phyloP scores from a whole-genome alignment of 164 flowering plant species.

The Umbellularia californica region DNA sequence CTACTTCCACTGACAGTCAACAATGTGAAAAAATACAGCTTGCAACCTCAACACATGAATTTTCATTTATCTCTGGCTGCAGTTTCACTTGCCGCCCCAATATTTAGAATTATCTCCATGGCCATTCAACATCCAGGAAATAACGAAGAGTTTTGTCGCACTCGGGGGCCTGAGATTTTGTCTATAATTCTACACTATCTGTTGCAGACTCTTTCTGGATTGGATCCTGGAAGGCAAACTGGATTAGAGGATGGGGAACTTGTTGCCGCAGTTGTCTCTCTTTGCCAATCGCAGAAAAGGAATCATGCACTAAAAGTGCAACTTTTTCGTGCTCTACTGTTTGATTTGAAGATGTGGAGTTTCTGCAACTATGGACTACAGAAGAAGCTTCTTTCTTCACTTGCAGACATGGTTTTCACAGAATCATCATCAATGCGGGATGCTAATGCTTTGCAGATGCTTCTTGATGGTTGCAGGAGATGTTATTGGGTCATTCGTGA shows the following conservation, averaged over 20 bases:
- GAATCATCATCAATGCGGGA: conserved; percentile 91
- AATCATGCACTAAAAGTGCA: conserved; percentile 83
- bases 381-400: conserved; percentile 93
- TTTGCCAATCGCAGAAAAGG: conserved; percentile 82
- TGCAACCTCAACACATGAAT: conserved; percentile 64
- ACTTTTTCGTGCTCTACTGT: conserved; percentile 70
- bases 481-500: conserved; percentile 94
- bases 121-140: conserved; percentile 85
- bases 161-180: conserved; percentile 82
- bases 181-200: conserved; percentile 74
- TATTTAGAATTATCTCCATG: conserved; percentile 75
- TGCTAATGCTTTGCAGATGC: conserved; percentile 97
- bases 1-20: conserved; percentile 81
- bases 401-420: conserved; percentile 99
- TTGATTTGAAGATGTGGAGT: conserved; percentile 95
- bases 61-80: conserved; percentile 53
- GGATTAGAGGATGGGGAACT: conserved; percentile 91
- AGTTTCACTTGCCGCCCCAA: conserved; percentile 71
- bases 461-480: conserved; percentile 95
- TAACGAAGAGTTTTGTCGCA: conserved; percentile 78
- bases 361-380: conserved; percentile 92
- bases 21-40: conserved; percentile 55
- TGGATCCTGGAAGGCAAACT: conserved; percentile 47
- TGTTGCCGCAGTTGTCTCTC: conserved; percentile 81
- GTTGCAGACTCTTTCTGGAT: conserved; percentile 64